Conservation (phyloP, 306 rosid species). For the Dalbergia oliveri region DNA sequence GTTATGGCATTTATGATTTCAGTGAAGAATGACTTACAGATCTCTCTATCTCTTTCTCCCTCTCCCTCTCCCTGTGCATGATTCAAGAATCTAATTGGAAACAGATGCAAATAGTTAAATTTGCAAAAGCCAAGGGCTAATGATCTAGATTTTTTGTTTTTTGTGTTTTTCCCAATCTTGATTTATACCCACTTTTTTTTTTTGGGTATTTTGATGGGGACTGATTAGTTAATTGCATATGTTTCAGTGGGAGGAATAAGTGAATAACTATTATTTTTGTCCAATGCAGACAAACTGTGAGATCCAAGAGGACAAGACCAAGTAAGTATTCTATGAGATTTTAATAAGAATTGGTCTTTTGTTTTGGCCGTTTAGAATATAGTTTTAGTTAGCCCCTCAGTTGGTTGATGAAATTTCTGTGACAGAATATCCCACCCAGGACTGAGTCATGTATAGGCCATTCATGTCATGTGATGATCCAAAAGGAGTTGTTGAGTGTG, state of each 20-base stretch:
- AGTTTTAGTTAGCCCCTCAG: conserved; percentile 40
- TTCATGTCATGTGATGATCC: conserved; percentile 91
- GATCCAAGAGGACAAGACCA: conserved; percentile 54
- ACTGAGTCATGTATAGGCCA: conserved; percentile 76
- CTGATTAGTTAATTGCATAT: conserved; percentile 55
- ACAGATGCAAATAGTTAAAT: conserved; percentile 22
- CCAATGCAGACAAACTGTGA: conserved; percentile 59
- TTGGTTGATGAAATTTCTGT: conserved; percentile 56
- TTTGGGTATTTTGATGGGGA: conserved; percentile 32
- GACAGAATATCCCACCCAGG: conserved; percentile 68
- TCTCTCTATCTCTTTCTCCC: conserved; percentile 18
- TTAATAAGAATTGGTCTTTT: conserved; percentile 8
- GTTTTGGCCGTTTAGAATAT: conserved; percentile 35
- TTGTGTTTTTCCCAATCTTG: conserved; percentile 34
- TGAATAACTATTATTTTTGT: conserved; percentile 54
- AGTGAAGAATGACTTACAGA: conserved; percentile 22
- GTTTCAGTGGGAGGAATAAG: conserved; percentile 54
- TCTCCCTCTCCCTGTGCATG: conserved; percentile 4
- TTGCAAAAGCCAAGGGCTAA: conserved; percentile 52
- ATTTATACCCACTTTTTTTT: conserved; percentile 20
- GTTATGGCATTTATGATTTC: neutral
- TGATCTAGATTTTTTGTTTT: conserved; percentile 43
- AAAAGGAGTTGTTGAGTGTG: conserved; percentile 88
- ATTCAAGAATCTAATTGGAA: conserved; percentile 28
- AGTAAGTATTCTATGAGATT: conserved; percentile 53